A percentile compares a stretch with the other conserved stretches of the same genome.
These are phyloP conservation scores for Metarhizium album DNA, from an alignment of 2,329 filamentous ascomycete genomes.

Conservation along the genomic window DNA sequence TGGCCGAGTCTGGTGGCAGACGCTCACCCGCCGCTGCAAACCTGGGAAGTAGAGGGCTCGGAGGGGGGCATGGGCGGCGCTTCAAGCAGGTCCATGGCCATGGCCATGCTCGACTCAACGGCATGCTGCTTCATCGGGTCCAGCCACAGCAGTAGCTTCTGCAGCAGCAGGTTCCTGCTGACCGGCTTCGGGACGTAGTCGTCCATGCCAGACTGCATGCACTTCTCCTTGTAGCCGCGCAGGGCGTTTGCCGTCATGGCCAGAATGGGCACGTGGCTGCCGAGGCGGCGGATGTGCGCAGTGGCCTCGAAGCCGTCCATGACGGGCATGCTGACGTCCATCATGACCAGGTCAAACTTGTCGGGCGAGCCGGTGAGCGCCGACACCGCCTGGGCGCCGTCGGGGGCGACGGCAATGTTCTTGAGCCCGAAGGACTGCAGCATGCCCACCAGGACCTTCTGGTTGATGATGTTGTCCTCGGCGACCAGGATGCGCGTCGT, in stretches of 20 bases:
- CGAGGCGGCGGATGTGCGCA: slow-evolving; percentile 11
- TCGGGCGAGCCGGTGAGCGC: slow-evolving; percentile 9
- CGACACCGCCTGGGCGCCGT: slow-evolving; percentile 18
- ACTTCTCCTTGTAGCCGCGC: slow-evolving; percentile 42
- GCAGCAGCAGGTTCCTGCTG: slow-evolving; percentile 20
- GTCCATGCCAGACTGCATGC: slow-evolving; percentile 43
- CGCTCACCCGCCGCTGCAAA: background rate
- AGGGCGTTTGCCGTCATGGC: slow-evolving; percentile 45
- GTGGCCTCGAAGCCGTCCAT: slow-evolving; percentile 39
- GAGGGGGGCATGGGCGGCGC: background rate
- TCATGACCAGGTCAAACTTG: slow-evolving; percentile 17
- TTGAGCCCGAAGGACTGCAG: slow-evolving; percentile 13
- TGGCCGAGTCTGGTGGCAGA: no score
- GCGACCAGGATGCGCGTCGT: slow-evolving; percentile 14
- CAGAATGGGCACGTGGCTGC: slow-evolving; percentile 44
- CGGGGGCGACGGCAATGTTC: slow-evolving; percentile 11
- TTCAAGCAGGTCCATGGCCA: background rate
- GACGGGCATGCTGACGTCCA: slow-evolving; percentile 43
- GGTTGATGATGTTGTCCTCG: slow-evolving; percentile 27
- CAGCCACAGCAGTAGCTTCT: slow-evolving; percentile 16
- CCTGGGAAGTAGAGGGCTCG: background rate
- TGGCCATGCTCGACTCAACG: slow-evolving; percentile 4
- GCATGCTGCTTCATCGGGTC: background rate
- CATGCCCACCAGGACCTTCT: slow-evolving; percentile 14
- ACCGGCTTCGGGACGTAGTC: slow-evolving; percentile 46